Percentiles rank a stretch among this genome's conserved stretches.
Evolutionary conservation across 2,329 filamentous ascomycete species (phyloP).

Genomic region (Hyphodiscus sp.): DNA sequence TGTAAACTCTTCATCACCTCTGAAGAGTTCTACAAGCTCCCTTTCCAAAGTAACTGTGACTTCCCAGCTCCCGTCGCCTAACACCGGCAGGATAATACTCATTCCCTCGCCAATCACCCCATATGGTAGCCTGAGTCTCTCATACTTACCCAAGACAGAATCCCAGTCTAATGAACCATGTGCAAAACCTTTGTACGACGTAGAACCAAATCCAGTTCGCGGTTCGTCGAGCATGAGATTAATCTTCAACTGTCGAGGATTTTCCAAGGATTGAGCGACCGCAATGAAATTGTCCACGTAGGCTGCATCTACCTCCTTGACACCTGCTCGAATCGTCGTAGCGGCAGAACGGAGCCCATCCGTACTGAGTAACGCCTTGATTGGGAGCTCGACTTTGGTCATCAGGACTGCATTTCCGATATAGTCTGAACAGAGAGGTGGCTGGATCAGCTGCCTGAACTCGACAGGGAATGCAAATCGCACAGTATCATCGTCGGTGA

Average conservation of each 20-base stretch:
- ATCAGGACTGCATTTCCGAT: neutral
- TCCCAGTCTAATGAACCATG: too few species aligned
- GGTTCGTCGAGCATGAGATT: too few species aligned
- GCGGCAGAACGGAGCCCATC: neutral
- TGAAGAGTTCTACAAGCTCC: too few species aligned
- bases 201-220: too few species aligned
- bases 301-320: neutral
- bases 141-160: too few species aligned
- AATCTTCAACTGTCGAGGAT: neutral
- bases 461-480: neutral
- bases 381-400: neutral
- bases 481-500: neutral
- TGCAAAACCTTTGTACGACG: too few species aligned
- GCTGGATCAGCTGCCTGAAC: neutral
- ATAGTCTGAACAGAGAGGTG: neutral
- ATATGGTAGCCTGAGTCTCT: too few species aligned
- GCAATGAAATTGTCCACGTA: neutral
- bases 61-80: too few species aligned
- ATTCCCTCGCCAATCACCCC: too few species aligned
- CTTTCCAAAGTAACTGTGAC: too few species aligned
- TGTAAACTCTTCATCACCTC: too few species aligned
- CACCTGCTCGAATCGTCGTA: neutral
- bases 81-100: too few species aligned
- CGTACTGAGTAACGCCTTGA: neutral
- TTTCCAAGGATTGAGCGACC: neutral